Base-by-base conservation (phyloP, 2,329 filamentous ascomycete species). In the Penicillium sumatraense region DNA sequence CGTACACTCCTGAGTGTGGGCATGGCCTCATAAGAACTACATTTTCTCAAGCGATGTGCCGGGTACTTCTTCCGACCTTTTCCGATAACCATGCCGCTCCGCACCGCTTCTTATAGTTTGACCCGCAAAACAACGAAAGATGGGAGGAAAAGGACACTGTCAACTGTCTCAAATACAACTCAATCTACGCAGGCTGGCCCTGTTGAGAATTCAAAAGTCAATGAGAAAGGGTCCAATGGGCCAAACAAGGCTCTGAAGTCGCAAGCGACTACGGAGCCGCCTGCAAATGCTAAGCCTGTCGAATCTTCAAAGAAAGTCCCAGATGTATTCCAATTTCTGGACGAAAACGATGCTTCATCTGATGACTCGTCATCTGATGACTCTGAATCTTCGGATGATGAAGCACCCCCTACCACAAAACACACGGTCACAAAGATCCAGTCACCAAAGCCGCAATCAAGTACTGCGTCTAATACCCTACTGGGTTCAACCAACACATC, bases 241-340 rank as follows among this genome's bases (percentile, higher is more conserved):
- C 36, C 63, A 36, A 62, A 58, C 41, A 51, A 60, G 56, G 29
- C 56, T 27, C 38, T 60, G 41, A 67, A 65, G 41, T 41, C 57
- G 24, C 62, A 58, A 51, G 54, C 54, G 27, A 42, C 59, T 49
- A 26, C 53, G 41, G 51, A 56, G 27, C 33, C 38, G 14, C 16
- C 52, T 29, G 36, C 41, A 10, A 35, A 31, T 16, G n/a, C 29
- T 14, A 66, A 64, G 38, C 20, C 60, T 5, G 48, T 51, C 21
- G 64, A 57, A 26, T 31, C 62, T 3, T 46, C 63, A 23, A 63
- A 59, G 33, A 65, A 60, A 35, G 46, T 62, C 13, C 72, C 73
- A 4, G 70, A 76, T 61, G 74, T 77, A 8, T 77, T 77, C 59
- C 68, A 76, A 41, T 77, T 72, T 42, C 63, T 77, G 6, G 72